Base-by-base conservation (phyloP, 805 yeast genomes). In the Cyberlindnera petersonii region DNA sequence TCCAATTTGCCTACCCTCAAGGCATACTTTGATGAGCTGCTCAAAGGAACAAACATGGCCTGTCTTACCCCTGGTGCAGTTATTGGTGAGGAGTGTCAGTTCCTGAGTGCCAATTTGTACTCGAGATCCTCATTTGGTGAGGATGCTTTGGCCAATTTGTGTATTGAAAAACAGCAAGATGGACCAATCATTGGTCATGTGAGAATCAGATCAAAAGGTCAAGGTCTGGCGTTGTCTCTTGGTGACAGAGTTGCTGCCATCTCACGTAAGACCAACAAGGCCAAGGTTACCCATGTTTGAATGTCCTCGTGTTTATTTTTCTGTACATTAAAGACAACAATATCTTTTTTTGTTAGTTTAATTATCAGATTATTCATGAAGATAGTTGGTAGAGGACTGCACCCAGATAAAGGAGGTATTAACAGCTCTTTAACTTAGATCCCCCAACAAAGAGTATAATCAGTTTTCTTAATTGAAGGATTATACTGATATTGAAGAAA, bases 181-280 rank as follows among this genome's bases (percentile, higher is more conserved):
- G 89, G 91, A 9, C 80, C 82, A 37, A 81, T 88, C 40, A 76
- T 85, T 43, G 99, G 99, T 8, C 95, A 89, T 58, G 95, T 89
- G 32, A 80, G 98, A 66, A 89, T 93, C 55, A 79, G 99, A 66
- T 84, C 97, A 14, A 89, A 91, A 75, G 96, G 97, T 17, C 98
- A 94, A 70, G 98, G 98, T 5, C 73, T 94, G 49, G 98, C 98
- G 7, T 69, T 94, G 47, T 82, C 95, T 3, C 71, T 94, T 52
- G 99, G 99, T 47, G 98, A 93, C 56, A 77, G 88, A 54, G 93
- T 91, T 39, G 95, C 96, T 37, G 71, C 86, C 39, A 77, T 87
- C 60, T 83, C 91, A 32, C 76, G 83, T 46, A 72, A 73, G 57
- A 64, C 68, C 35, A 71, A 68, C 42, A 66, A 64, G 40, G 60